Conservation (phyloP, 345 rosid species). For the Salix viminalis region DNA sequence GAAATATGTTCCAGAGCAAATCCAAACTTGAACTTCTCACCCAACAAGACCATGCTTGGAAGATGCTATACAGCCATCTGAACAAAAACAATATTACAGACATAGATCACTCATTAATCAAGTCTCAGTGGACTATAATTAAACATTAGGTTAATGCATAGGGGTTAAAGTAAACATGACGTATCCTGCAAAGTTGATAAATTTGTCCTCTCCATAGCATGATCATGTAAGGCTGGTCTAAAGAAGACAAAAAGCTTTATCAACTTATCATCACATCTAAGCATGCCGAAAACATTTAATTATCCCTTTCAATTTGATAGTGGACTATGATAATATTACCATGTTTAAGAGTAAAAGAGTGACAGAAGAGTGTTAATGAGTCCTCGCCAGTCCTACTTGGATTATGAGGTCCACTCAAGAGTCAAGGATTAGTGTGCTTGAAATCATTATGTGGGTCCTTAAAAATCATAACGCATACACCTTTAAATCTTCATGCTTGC, state of each 20-base stretch:
- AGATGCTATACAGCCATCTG: background rate
- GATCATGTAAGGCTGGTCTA: background rate
- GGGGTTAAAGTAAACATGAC: background rate
- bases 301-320: background rate
- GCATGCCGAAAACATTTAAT: background rate
- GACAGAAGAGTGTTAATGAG: background rate
- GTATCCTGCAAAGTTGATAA: background rate
- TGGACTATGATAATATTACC: background rate
- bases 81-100: background rate
- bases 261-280: background rate
- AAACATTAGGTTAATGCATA: background rate
- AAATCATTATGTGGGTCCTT: constrained; percentile 23
- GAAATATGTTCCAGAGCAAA: background rate
- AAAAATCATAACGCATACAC: constrained; percentile 11
- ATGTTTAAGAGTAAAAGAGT: background rate
- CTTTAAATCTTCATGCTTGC: constrained; percentile 27
- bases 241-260: background rate
- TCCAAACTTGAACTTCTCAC: background rate
- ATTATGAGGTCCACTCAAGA: background rate
- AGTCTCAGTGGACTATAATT: background rate
- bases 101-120: background rate
- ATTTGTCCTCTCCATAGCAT: background rate
- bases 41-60: background rate
- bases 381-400: background rate
- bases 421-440: constrained; percentile 19